These are phyloP conservation scores for Aspergillus biplanus DNA, from an alignment of 495 filamentous ascomycete genomes.

Conservation along the genomic window DNA sequence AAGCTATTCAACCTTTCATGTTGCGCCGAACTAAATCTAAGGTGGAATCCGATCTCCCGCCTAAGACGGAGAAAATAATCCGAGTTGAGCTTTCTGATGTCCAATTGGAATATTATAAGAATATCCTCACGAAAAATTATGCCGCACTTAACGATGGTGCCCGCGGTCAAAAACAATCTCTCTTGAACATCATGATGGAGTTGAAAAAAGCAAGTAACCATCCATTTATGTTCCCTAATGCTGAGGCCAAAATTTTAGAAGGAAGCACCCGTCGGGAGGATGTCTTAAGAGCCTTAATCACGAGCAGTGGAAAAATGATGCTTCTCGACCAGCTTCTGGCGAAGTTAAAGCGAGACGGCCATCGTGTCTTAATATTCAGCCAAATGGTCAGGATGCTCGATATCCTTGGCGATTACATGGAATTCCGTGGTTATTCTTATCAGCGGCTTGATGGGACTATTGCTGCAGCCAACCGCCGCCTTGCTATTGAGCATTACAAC, in stretches of 20 bases:
- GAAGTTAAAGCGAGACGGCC: constrained; percentile 87
- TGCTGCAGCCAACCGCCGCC: constrained; percentile 75
- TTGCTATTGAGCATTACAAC: constrained; percentile 98
- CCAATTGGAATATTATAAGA: constrained; percentile 97
- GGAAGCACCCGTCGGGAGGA: constrained; percentile 81
- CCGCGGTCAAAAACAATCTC: constrained; percentile 85
- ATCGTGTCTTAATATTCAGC: constrained; percentile 96
- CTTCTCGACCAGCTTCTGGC: constrained; percentile 89
- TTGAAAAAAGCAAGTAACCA: constrained; percentile 99
- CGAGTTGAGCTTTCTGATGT: constrained; percentile 94
- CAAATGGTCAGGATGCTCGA: constrained; percentile 99
- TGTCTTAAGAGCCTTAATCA: constrained; percentile 85
- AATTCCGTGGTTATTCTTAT: constrained; percentile 84
- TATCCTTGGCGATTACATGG: constrained; percentile 90
- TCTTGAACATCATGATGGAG: constrained; percentile 99
- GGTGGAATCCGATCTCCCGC: constrained; percentile 92
- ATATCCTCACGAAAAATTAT: constrained; percentile 96
- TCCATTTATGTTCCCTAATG: constrained; percentile 94
- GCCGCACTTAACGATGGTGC: constrained; percentile 88
- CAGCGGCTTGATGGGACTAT: constrained; percentile 96
- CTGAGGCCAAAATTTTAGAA: constrained; percentile 82
- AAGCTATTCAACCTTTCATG: constrained; percentile 85
- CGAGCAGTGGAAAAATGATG: constrained; percentile 99
- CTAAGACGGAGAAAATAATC: constrained; percentile 98
- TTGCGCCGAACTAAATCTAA: constrained; percentile 96